phyloP scores from a whole-genome alignment of 306 rosid species.

The Glycine tomentella region DNA sequence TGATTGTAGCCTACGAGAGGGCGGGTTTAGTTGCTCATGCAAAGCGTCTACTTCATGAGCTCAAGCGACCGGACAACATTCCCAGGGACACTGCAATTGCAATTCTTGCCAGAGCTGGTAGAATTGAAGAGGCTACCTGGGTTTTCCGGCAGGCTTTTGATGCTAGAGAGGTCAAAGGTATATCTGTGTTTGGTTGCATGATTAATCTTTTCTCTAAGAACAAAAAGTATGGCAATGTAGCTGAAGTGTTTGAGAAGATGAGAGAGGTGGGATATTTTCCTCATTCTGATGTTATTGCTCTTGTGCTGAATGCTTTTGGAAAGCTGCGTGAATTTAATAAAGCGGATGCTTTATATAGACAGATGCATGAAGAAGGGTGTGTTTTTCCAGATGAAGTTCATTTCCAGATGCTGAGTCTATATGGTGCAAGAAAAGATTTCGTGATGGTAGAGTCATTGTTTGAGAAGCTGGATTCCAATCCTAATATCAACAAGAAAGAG shows the following conservation, averaged over 20 bases:
- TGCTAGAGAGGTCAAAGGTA: slow-evolving; percentile 78
- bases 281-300: slow-evolving; percentile 79
- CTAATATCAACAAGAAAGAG: slow-evolving; percentile 87
- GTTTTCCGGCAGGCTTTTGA: slow-evolving; percentile 88
- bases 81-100: slow-evolving; percentile 84
- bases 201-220: slow-evolving; percentile 78
- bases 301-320: slow-evolving; percentile 88
- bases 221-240: slow-evolving; percentile 67
- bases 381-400: slow-evolving; percentile 86
- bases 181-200: slow-evolving; percentile 80
- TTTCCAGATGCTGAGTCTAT: slow-evolving; percentile 86
- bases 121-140: slow-evolving; percentile 92
- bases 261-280: slow-evolving; percentile 80
- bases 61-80: slow-evolving; percentile 71
- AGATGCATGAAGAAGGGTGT: slow-evolving; percentile 85
- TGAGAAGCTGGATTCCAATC: slow-evolving; percentile 74
- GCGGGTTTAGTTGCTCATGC: slow-evolving; percentile 93
- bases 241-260: slow-evolving; percentile 93
- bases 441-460: slow-evolving; percentile 67
- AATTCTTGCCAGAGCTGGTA: slow-evolving; percentile 84
- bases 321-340: slow-evolving; percentile 78
- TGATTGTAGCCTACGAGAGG: slow-evolving; percentile 90
- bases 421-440: slow-evolving; percentile 77
- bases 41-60: slow-evolving; percentile 87
- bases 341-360: slow-evolving; percentile 77